phyloP scores from a whole-genome alignment of 2,329 filamentous ascomycete genomes.

The Xylaria sp. region DNA sequence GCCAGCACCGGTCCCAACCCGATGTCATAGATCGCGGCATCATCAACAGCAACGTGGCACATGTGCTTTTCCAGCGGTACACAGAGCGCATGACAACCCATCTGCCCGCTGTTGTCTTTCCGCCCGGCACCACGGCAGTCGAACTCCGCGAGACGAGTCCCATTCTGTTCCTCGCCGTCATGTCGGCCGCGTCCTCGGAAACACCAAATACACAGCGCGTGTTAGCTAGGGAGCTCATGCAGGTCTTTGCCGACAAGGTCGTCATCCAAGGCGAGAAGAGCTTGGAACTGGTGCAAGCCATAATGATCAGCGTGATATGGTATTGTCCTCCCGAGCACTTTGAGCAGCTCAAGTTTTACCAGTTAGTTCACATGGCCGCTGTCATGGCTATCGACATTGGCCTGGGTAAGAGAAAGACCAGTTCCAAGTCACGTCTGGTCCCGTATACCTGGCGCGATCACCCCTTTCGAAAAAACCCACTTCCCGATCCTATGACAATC shows the following conservation, averaged over 20 bases:
- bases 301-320: conserved; percentile 80
- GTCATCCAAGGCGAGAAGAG: conserved; percentile 80
- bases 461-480: conserved; percentile 48
- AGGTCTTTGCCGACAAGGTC: conserved; percentile 74
- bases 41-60: conserved; percentile 60
- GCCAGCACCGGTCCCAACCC: conserved; percentile 43
- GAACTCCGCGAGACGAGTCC: conserved; percentile 66
- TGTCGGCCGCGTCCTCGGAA: conserved; percentile 68
- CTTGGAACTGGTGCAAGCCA: conserved; percentile 79
- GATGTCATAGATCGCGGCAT: conserved; percentile 66
- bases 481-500: conserved; percentile 58
- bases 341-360: conserved; percentile 89
- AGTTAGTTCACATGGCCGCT: conserved; percentile 79
- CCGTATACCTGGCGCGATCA: conserved; percentile 49
- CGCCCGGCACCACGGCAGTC: conserved; percentile 56
- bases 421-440: conserved; percentile 45
- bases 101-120: conserved; percentile 67
- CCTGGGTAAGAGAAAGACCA: conserved; percentile 56
- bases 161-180: conserved; percentile 71
- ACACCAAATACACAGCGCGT: conserved; percentile 61
- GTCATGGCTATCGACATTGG: conserved; percentile 86
- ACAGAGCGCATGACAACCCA: conserved; percentile 64
- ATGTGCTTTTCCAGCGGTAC: conserved; percentile 63
- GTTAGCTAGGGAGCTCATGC: conserved; percentile 73
- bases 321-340: conserved; percentile 83